A percentile compares a stretch with the other conserved stretches of the same genome.
Evolutionary conservation across 2,329 filamentous ascomycete species (phyloP).

Genomic region (Exophiala lecanii-corni): DNA sequence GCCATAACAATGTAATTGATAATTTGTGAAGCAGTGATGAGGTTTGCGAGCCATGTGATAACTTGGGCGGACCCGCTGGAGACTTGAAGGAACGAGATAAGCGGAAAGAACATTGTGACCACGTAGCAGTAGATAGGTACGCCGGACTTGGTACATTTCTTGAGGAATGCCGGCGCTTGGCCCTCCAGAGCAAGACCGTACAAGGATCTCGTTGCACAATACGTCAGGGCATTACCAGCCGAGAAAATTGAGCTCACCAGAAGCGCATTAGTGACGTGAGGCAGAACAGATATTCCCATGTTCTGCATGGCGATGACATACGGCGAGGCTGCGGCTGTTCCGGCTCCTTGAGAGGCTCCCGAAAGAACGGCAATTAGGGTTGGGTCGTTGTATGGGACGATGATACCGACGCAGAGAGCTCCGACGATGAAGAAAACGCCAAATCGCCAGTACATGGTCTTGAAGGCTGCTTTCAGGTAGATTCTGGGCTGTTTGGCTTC

Average conservation of each 20-base stretch:
- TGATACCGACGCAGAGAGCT: constrained; percentile 62
- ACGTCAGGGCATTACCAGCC: constrained; percentile 53
- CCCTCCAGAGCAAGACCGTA: constrained; percentile 67
- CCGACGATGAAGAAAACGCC: constrained; percentile 68
- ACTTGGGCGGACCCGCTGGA: constrained; percentile 52
- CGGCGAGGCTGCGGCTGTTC: constrained; percentile 54
- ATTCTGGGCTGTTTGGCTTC: constrained; percentile 64
- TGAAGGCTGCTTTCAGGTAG: constrained; percentile 66
- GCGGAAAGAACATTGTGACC: constrained; percentile 56
- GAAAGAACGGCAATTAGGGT: constrained; percentile 53
- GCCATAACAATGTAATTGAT: constrained; percentile 53
- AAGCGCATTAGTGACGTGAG: constrained; percentile 54
- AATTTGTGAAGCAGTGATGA: constrained; percentile 59
- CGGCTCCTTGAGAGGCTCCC: constrained; percentile 25
- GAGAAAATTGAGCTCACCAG: constrained; percentile 52
- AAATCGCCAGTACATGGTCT: constrained; percentile 69
- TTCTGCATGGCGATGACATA: constrained; percentile 61
- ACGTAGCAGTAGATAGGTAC: constrained; percentile 64
- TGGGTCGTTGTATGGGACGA: constrained; percentile 45
- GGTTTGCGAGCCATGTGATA: constrained; percentile 62
- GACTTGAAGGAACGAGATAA: constrained; percentile 66
- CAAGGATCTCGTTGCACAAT: constrained; percentile 54
- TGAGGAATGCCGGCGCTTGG: constrained; percentile 66
- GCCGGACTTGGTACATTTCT: constrained; percentile 64
- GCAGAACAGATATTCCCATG: constrained; percentile 48